Evolutionary conservation across 2,329 filamentous ascomycete species (phyloP).

Genomic region (Phaeosphaeria sp.): DNA sequence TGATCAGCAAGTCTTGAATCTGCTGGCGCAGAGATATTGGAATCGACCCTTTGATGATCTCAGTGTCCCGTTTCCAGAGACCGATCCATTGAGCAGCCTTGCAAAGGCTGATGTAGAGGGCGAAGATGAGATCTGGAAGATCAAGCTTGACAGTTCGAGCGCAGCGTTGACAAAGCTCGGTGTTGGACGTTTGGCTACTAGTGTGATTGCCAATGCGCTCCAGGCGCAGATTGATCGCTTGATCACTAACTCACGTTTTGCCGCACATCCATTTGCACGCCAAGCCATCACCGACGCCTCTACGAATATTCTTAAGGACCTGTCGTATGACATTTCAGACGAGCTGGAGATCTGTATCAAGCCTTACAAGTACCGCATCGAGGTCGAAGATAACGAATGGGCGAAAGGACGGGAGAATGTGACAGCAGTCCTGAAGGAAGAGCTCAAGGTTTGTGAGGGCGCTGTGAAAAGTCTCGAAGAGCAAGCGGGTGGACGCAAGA

Average conservation of each 20-base stretch:
- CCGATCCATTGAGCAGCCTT: conserved; percentile 76
- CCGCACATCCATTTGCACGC: conserved; percentile 87
- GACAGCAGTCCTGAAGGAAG: conserved; percentile 79
- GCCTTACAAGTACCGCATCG: conserved; percentile 97
- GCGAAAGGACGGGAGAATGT: conserved; percentile 82
- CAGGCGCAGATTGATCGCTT: conserved; percentile 83
- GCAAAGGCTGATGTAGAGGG: conserved; percentile 76
- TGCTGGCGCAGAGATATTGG: conserved; percentile 94
- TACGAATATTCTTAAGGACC: conserved; percentile 86
- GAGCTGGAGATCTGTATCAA: conserved; percentile 99
- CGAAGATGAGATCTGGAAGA: conserved; percentile 87
- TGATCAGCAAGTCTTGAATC: conserved; percentile 91
- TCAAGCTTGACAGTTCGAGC: conserved; percentile 90
- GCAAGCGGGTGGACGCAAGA: conserved; percentile 78
- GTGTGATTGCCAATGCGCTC: conserved; percentile 85
- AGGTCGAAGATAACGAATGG: conserved; percentile 93
- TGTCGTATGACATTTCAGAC: conserved; percentile 96
- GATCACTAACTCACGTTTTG: conserved; percentile 81
- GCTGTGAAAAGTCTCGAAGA: conserved; percentile 79
- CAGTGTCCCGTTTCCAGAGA: conserved; percentile 68
- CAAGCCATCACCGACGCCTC: conserved; percentile 93
- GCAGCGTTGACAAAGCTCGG: conserved; percentile 92
- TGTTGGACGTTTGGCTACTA: conserved; percentile 90
- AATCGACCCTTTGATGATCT: conserved; percentile 92
- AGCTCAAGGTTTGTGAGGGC: conserved; percentile 81